Evolutionary conservation across 2,329 filamentous ascomycete species (phyloP).

Genomic region (Beauveria varroae): DNA sequence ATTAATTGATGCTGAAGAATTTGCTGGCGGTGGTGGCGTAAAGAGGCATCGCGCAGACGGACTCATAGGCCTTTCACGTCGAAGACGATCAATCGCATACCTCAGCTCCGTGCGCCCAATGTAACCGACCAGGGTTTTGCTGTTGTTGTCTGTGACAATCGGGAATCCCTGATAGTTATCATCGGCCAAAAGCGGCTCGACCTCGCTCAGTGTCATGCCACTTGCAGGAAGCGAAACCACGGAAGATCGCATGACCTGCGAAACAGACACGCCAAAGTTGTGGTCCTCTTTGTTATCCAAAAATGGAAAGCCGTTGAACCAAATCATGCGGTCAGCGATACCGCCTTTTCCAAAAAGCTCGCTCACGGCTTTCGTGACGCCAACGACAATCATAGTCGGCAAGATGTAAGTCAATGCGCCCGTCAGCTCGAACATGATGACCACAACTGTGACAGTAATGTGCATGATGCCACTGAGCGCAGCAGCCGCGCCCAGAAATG

Average conservation of each 20-base stretch:
- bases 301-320: conserved; percentile 96
- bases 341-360: conserved; percentile 92
- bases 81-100: conserved; percentile 79
- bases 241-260: conserved; percentile 76
- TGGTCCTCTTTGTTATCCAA: conserved; percentile 97
- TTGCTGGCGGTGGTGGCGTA: conserved; percentile 35
- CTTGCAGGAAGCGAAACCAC: conserved; percentile 66
- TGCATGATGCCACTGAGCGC: conserved; percentile 97
- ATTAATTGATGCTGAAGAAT: conserved; percentile 30
- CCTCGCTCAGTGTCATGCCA: conserved; percentile 65
- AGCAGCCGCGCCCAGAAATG: conserved; percentile 86
- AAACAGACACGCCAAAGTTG: conserved; percentile 90
- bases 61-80: conserved; percentile 59
- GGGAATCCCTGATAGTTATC: conserved; percentile 91
- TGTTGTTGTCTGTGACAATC: conserved; percentile 66
- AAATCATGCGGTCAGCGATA: conserved; percentile 97
- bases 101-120: conserved; percentile 87
- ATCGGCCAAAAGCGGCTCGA: conserved; percentile 68
- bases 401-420: conserved; percentile 96
- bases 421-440: conserved; percentile 99
- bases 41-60: conserved; percentile 70
- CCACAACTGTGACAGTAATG: conserved; percentile 90
- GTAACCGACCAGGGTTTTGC: conserved; percentile 75
- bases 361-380: conserved; percentile 87
- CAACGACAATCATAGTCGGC: conserved; percentile 98